These are phyloP conservation scores for Lachnum nothofagi DNA, from an alignment of 2,329 filamentous ascomycete genomes.

Conservation along the genomic window DNA sequence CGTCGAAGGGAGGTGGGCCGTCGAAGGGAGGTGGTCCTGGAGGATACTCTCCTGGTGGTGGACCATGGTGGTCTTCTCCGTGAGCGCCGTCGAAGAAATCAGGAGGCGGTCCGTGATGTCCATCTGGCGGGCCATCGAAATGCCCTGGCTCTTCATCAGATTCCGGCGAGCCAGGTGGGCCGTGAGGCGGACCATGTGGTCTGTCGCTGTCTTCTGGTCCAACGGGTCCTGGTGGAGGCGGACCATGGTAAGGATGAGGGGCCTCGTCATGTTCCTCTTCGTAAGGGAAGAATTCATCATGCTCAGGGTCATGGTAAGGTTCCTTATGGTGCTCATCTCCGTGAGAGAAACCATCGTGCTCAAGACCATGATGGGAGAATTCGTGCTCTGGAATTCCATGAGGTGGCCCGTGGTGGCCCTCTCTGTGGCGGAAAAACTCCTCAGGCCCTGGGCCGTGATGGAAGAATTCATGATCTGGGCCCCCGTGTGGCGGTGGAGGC, in stretches of 20 bases:
- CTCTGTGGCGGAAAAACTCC: too few relatives aligned
- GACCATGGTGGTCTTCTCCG: background rate
- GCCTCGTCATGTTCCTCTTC: constrained; percentile 2
- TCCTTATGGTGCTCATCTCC: too few relatives aligned
- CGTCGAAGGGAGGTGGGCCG: background rate
- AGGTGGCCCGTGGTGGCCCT: constrained; percentile 3
- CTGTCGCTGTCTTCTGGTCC: background rate
- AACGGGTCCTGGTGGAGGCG: constrained; percentile 3
- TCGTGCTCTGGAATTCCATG: constrained; percentile 2
- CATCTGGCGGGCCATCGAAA: background rate
- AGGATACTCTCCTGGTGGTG: background rate
- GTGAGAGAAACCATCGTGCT: constrained; percentile 8
- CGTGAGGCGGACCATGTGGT: background rate
- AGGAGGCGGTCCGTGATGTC: background rate
- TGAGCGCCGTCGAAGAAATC: background rate
- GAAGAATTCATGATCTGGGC: too few relatives aligned
- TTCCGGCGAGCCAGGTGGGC: background rate
- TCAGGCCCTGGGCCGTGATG: too few relatives aligned
- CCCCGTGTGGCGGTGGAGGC: constrained; percentile 1
- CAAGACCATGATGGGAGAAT: constrained; percentile 3
- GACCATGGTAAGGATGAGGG: constrained; percentile 9
- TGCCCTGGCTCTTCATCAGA: background rate
- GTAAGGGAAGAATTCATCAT: background rate
- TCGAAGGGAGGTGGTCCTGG: background rate
- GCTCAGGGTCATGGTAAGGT: constrained; percentile 1